Conservation (phyloP, 306 rosid species). For the barrel medic (Medicago truncatula) region DNA sequence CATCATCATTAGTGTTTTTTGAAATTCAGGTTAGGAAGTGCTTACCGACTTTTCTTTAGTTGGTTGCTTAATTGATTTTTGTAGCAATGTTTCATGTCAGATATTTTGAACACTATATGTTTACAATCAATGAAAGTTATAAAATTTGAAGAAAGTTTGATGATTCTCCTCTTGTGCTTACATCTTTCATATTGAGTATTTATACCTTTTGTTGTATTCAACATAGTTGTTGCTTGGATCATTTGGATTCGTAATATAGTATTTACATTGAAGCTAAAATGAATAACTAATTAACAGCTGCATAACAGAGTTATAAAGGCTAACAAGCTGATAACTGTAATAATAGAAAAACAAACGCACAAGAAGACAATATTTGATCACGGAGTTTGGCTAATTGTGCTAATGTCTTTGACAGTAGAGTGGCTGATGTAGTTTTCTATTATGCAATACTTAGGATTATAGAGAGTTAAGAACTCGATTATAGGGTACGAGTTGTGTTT, state of each 20-base stretch:
- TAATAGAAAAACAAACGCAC: background rate
- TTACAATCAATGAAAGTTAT: slow-evolving; percentile 35
- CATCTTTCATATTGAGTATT: slow-evolving; percentile 3
- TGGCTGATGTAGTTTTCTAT: background rate
- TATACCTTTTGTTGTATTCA: background rate
- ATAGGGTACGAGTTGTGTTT: background rate
- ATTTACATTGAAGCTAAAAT: no score
- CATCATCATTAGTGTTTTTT: slow-evolving; percentile 13
- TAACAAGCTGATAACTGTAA: no score
- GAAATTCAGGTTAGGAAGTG: slow-evolving; percentile 39
- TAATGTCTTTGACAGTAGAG: background rate
- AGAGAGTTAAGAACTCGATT: no score
- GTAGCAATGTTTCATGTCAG: slow-evolving; percentile 28
- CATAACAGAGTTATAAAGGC: no score
- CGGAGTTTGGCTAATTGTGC: background rate
- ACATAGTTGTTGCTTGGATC: background rate
- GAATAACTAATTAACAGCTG: no score
- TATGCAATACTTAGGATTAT: background rate
- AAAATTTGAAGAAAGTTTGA: slow-evolving; percentile 32
- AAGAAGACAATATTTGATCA: background rate
- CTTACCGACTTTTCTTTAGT: slow-evolving; percentile 32
- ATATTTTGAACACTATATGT: slow-evolving; percentile 14
- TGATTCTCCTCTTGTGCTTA: background rate
- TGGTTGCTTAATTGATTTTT: slow-evolving; percentile 38
- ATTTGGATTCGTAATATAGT: background rate